Percentiles rank a stretch among this genome's conserved stretches.
Conservation (phyloP, 164 flowering plant genomes). For the Macadamia tetraphylla region DNA sequence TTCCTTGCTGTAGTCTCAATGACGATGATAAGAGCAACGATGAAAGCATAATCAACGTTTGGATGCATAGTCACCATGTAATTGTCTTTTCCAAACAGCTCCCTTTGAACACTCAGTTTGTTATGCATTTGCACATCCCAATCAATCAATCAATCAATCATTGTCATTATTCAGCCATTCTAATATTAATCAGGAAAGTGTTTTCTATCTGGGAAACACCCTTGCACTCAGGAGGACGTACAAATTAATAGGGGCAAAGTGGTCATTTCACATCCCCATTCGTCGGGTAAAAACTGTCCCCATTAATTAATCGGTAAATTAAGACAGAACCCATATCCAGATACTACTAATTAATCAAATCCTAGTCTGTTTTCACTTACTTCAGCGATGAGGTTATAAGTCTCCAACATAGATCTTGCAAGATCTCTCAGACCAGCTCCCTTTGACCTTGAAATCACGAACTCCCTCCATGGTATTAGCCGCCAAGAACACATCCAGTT, state of each 20-base stretch:
- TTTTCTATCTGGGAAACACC: too few relatives aligned
- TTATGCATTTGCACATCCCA: slow-evolving; percentile 27
- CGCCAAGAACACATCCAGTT: slow-evolving; percentile 30
- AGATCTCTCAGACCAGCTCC: slow-evolving; percentile 16
- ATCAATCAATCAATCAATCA: too few relatives aligned
- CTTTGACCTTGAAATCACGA: slow-evolving; percentile 32
- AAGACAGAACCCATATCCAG: background rate
- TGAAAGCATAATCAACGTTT: slow-evolving; percentile 30
- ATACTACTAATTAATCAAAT: too few relatives aligned
- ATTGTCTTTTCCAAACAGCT: slow-evolving; percentile 18
- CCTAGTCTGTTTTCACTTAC: slow-evolving; percentile 7
- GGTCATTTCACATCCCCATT: too few relatives aligned
- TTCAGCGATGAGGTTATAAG: slow-evolving; percentile 25
- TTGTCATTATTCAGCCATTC: too few relatives aligned
- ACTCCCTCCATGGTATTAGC: slow-evolving; percentile 13
- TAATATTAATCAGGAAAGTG: too few relatives aligned
- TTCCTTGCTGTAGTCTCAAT: too few relatives aligned
- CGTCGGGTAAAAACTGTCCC: too few relatives aligned
- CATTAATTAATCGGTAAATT: too few relatives aligned
- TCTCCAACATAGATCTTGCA: slow-evolving; percentile 18
- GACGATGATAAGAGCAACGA: slow-evolving; percentile 24
- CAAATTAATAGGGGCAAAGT: too few relatives aligned
- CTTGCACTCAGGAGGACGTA: too few relatives aligned
- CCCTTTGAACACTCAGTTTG: slow-evolving; percentile 1
- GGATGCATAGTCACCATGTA: slow-evolving; percentile 29